These are phyloP conservation scores for Bryoerythrophyllum caledonicum DNA, from an alignment of 225 moss, liverwort and hornwort genomes.

Conservation along the genomic window DNA sequence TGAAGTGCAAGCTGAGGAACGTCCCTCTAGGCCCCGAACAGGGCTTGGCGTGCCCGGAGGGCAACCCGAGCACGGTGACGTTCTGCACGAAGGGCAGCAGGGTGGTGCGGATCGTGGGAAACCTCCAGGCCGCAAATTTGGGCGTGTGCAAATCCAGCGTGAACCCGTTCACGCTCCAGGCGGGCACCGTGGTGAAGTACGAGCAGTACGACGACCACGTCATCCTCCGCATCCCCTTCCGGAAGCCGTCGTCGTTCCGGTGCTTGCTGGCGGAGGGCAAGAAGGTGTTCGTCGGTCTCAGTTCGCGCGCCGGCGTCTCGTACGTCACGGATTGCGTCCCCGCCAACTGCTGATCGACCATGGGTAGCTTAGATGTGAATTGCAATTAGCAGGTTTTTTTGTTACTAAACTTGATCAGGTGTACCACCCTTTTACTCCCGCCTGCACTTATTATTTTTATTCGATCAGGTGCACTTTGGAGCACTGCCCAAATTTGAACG, in stretches of 20 bases:
- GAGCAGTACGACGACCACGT: conserved; percentile 34
- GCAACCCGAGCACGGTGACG: conserved; percentile 15
- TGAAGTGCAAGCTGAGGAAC: conserved; percentile 30
- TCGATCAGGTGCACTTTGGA: not conserved
- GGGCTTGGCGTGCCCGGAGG: conserved; percentile 25
- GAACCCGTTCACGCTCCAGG: conserved; percentile 9
- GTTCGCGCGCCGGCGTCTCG: conserved; percentile 22
- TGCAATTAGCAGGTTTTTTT: not conserved
- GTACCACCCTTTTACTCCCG: no score
- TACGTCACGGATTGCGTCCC: conserved; percentile 20
- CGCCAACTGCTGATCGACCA: conserved; percentile 13
- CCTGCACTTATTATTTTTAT: no score
- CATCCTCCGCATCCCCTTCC: not conserved
- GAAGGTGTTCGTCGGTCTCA: conserved; percentile 24
- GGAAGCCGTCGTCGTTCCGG: conserved; percentile 26
- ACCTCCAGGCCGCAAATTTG: conserved; percentile 27
- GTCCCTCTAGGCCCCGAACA: not conserved
- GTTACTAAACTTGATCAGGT: no score
- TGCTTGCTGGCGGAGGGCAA: not conserved
- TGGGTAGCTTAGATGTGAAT: not conserved
- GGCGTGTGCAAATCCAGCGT: conserved; percentile 15
- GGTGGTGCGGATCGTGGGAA: conserved; percentile 30
- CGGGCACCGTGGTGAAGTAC: not conserved
- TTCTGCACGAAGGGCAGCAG: conserved; percentile 22
- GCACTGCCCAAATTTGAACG: no score